Evolutionary conservation across 805 yeast species (phyloP).

Genomic region (Nematodospora valgi): DNA sequence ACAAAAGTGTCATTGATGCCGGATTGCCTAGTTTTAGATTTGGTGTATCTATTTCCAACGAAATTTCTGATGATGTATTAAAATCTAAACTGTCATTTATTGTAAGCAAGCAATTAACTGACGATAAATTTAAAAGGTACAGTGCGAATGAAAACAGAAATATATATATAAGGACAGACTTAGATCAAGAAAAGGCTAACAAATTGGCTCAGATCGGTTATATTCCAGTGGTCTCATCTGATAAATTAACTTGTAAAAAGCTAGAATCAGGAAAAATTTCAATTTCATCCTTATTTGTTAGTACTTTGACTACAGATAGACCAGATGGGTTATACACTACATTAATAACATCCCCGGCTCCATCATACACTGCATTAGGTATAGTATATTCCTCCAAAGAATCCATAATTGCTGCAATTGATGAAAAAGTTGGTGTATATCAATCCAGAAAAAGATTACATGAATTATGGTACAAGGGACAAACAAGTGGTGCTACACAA

Average conservation of each 20-base stretch:
- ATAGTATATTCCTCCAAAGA: constrained; percentile 85
- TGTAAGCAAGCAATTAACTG: constrained; percentile 15
- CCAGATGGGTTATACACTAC: constrained; percentile 84
- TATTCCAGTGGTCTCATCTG: constrained; percentile 25
- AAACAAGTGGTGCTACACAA: constrained; percentile 95
- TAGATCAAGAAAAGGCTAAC: constrained; percentile 22
- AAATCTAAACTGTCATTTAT: constrained; percentile 22
- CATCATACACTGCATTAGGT: constrained; percentile 57
- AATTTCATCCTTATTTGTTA: constrained; percentile 43
- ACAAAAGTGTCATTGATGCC: constrained; percentile 29
- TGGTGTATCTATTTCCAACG: constrained; percentile 22
- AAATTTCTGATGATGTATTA: constrained; percentile 7
- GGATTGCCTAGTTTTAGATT: constrained; percentile 55
- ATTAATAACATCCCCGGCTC: constrained; percentile 69
- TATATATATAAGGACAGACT: constrained; percentile 19
- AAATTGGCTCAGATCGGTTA: constrained; percentile 28
- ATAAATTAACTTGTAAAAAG: constrained; percentile 21
- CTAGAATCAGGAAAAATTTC: constrained; percentile 24
- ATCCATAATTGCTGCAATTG: constrained; percentile 78
- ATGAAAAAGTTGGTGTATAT: constrained; percentile 83
- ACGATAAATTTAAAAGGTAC: constrained; percentile 14
- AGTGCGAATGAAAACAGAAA: constrained; percentile 27
- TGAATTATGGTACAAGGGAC: constrained; percentile 95
- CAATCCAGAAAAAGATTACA: constrained; percentile 76
- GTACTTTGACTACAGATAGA: constrained; percentile 72